phyloP scores from a whole-genome alignment of 495 filamentous ascomycete genomes.

The Tuber magnatum region DNA sequence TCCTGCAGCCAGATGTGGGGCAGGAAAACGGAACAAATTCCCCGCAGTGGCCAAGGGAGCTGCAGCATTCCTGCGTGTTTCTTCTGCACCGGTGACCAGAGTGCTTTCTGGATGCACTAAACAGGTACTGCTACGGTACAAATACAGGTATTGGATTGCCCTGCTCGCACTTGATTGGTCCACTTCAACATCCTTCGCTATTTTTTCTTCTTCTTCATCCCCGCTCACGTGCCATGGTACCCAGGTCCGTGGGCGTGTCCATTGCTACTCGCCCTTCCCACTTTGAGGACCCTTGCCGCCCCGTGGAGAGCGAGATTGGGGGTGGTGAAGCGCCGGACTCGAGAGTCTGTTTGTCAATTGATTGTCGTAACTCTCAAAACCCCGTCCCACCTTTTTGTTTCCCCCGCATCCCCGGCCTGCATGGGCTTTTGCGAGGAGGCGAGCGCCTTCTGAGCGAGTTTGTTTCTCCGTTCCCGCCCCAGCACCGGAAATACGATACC shows the following conservation, averaged over 20 bases:
- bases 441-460: not conserved
- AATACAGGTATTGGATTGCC: not conserved
- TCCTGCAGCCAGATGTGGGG: not conserved
- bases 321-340: not conserved
- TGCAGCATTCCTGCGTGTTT: not conserved
- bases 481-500: not conserved
- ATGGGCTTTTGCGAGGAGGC: not conserved
- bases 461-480: not conserved
- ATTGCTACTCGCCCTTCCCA: not conserved
- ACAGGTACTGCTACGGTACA: not conserved
- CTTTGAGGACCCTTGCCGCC: not conserved
- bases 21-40: not conserved
- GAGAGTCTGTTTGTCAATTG: not conserved
- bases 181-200: not conserved
- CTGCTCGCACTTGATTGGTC: not conserved
- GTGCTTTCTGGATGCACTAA: too few relatives aligned
- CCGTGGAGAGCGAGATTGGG: not conserved
- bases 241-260: not conserved
- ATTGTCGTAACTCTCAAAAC: not conserved
- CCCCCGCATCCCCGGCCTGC: not conserved
- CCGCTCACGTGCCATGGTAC: not conserved
- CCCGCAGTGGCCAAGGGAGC: not conserved
- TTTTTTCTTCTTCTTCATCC: not conserved
- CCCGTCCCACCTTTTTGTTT: not conserved
- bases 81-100: not conserved